Evolutionary conservation across 116 monocot genomes (phyloP).

Genomic region (Thalassia testudinum): DNA sequence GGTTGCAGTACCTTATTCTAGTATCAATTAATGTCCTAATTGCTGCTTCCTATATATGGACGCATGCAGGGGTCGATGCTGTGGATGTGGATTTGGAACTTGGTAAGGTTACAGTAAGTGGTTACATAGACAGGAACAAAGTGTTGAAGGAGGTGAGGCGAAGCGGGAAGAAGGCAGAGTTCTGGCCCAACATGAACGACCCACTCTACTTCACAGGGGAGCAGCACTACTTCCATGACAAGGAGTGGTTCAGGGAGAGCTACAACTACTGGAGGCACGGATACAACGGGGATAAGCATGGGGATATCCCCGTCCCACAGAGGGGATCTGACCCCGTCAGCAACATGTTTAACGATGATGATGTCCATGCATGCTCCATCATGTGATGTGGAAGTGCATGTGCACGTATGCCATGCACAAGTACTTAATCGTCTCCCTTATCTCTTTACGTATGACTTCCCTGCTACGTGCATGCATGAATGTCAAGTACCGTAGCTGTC

Average conservation of each 20-base stretch:
- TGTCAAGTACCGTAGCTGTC: no score
- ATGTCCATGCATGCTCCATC: slow-evolving; percentile 71
- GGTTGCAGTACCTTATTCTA: no score
- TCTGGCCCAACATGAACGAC: slow-evolving; percentile 79
- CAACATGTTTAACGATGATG: slow-evolving; percentile 95
- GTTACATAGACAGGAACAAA: slow-evolving; percentile 68
- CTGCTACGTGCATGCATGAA: no score
- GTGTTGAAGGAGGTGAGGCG: slow-evolving; percentile 76
- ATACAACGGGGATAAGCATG: slow-evolving; percentile 82
- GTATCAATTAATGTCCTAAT: no score
- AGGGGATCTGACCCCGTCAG: slow-evolving; percentile 73
- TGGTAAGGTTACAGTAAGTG: slow-evolving; percentile 86
- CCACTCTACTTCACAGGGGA: slow-evolving; percentile 50
- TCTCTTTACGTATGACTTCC: no score
- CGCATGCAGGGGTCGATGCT: slow-evolving; percentile 47
- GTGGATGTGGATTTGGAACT: slow-evolving; percentile 54
- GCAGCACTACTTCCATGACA: slow-evolving; percentile 54
- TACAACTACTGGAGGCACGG: slow-evolving; percentile 91
- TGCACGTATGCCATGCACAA: not conserved
- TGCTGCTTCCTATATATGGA: no score
- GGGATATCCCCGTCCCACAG: slow-evolving; percentile 31
- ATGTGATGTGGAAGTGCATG: slow-evolving; percentile 17
- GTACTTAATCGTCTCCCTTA: no score
- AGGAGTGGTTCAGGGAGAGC: slow-evolving; percentile 49
- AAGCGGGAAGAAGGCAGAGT: slow-evolving; percentile 90